phyloP scores from a whole-genome alignment of 768 basidiomycete genomes.

The Podaxis rugospora region DNA sequence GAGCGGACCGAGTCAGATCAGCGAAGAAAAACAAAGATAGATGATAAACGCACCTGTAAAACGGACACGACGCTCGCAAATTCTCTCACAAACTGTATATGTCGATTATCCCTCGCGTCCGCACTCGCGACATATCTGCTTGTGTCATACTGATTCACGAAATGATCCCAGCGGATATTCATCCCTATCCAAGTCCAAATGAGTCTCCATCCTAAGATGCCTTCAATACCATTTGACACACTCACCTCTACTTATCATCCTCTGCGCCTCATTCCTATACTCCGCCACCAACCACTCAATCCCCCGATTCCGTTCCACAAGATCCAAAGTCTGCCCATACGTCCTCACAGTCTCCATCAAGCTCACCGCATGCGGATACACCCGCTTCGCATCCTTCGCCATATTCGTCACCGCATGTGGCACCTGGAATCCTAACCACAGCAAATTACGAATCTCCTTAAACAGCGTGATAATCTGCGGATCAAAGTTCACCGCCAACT shows the following conservation, averaged over 20 bases:
- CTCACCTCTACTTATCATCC: constrained; percentile 82
- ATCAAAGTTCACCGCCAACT: constrained; percentile 96
- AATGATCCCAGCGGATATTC: constrained; percentile 94
- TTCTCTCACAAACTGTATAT: constrained; percentile 91
- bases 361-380: constrained; percentile 97
- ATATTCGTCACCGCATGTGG: constrained; percentile 93
- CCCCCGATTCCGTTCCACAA: constrained; percentile 86
- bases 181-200: constrained; percentile 54
- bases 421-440: constrained; percentile 95
- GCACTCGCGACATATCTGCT: constrained; percentile 66
- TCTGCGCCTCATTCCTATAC: constrained; percentile 87
- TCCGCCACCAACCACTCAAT: constrained; percentile 95
- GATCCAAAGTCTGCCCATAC: constrained; percentile 90
- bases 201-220: background rate
- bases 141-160: constrained; percentile 91
- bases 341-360: constrained; percentile 99
- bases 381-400: constrained; percentile 98
- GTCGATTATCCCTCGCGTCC: constrained; percentile 82
- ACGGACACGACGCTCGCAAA: constrained; percentile 92
- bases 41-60: constrained; percentile 56
- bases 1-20: background rate
- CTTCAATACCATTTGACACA: constrained; percentile 27
- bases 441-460: constrained; percentile 94
- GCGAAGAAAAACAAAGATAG: background rate
- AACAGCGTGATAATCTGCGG: constrained; percentile 97